phyloP scores from a whole-genome alignment of 2,329 filamentous ascomycete genomes.

The Monilinia laxa region DNA sequence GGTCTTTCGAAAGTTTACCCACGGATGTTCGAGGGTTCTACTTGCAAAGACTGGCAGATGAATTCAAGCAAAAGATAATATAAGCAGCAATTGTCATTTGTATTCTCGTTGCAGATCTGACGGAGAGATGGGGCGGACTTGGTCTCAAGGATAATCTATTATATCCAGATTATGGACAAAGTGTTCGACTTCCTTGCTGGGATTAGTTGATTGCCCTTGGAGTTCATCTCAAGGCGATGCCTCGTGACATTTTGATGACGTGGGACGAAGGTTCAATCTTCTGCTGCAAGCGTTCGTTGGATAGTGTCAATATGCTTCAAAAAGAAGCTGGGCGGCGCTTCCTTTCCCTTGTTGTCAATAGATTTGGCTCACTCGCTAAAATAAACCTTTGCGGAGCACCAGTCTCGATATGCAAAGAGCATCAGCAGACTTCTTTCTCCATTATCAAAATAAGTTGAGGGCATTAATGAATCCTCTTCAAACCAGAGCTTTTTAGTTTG shows the following conservation, averaged over 20 bases:
- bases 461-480: not conserved
- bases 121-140: not conserved
- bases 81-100: not conserved
- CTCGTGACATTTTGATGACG: not conserved
- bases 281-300: not conserved
- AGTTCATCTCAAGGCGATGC: not conserved
- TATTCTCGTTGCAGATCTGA: not conserved
- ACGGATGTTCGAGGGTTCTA: constrained; percentile 72
- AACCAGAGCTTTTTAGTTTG: not conserved
- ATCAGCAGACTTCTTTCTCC: not conserved
- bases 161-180: not conserved
- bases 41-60: constrained; percentile 66
- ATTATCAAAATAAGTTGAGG: not conserved
- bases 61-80: constrained; percentile 49
- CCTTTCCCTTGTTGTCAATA: not conserved
- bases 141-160: not conserved
- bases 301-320: not conserved
- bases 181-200: not conserved
- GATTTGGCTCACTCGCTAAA: not conserved
- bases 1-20: constrained; percentile 64
- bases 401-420: not conserved
- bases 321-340: not conserved
- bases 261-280: not conserved
- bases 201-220: not conserved
- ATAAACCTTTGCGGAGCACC: not conserved